A percentile compares a stretch with the other conserved stretches of the same genome.
These are phyloP conservation scores for Hymenoscyphus scutula DNA, from an alignment of 2,329 filamentous ascomycete genomes.

Conservation along the genomic window DNA sequence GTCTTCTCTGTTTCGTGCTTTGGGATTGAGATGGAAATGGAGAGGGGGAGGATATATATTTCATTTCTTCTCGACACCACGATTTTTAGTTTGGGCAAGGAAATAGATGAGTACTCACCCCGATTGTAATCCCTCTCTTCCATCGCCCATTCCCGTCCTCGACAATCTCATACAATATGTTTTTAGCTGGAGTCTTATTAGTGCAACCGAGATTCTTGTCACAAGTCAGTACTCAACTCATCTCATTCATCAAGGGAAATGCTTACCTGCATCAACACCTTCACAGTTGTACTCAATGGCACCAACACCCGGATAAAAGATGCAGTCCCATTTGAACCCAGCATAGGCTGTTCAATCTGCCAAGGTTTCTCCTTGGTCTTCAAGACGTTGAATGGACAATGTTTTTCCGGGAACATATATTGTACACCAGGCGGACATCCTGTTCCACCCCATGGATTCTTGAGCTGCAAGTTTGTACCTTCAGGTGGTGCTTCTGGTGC, in stretches of 20 bases:
- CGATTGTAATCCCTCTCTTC: slow-evolving; percentile 54
- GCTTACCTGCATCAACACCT: slow-evolving; percentile 51
- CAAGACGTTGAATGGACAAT: slow-evolving; percentile 60
- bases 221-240: not conserved
- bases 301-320: slow-evolving; percentile 49
- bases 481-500: slow-evolving; percentile 20
- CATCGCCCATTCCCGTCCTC: slow-evolving; percentile 56
- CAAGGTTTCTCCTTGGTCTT: slow-evolving; percentile 49
- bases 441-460: slow-evolving; percentile 41
- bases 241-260: slow-evolving; percentile 39
- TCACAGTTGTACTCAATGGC: slow-evolving; percentile 51
- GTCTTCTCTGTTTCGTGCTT: no score
- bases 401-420: slow-evolving; percentile 57
- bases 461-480: slow-evolving; percentile 53
- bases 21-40: not conserved
- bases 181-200: slow-evolving; percentile 50
- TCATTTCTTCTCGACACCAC: not conserved
- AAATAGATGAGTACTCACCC: not conserved
- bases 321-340: slow-evolving; percentile 42
- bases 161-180: slow-evolving; percentile 56
- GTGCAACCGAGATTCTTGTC: slow-evolving; percentile 53
- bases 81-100: no score
- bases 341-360: slow-evolving; percentile 39
- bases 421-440: slow-evolving; percentile 62
- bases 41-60: not conserved